These are phyloP conservation scores for Magnaporthiopsis incrustans DNA, from an alignment of 2,329 filamentous ascomycete genomes.

Conservation along the genomic window DNA sequence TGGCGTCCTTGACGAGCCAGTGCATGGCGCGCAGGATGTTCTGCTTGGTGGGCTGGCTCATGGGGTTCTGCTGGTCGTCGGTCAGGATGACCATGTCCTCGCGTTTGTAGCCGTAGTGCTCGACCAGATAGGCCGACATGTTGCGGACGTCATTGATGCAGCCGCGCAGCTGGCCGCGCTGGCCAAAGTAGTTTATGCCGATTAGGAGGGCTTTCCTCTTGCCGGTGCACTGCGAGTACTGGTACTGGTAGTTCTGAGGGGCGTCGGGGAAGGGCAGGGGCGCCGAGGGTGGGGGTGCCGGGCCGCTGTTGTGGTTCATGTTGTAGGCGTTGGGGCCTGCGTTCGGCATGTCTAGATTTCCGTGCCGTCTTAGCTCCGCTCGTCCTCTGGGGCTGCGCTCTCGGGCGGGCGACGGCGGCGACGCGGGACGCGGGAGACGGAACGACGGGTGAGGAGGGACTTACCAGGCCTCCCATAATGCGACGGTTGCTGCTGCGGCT, in stretches of 20 bases:
- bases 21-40: conserved; percentile 96
- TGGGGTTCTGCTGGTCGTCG: conserved; percentile 93
- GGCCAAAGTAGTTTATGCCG: conserved; percentile 94
- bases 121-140: conserved; percentile 85
- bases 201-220: conserved; percentile 83
- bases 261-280: conserved; percentile 72
- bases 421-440: not conserved
- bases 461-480: conserved; percentile 45
- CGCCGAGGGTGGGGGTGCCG: conserved; percentile 57
- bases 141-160: conserved; percentile 98
- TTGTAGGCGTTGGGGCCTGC: conserved; percentile 44
- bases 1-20: conserved; percentile 91
- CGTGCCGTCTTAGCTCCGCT: conserved; percentile 3
- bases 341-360: conserved; percentile 28
- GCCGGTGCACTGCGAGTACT: conserved; percentile 87
- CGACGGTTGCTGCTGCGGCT: conserved; percentile 23
- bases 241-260: conserved; percentile 72
- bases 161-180: conserved; percentile 80
- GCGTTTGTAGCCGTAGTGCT: conserved; percentile 84
- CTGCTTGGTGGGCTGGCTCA: conserved; percentile 93
- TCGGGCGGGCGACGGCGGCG: not conserved
- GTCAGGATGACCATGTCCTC: conserved; percentile 97
- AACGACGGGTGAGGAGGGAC: conserved; percentile 12
- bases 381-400: not conserved
- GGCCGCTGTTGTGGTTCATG: conserved; percentile 49